Percentiles rank a stretch among this genome's conserved stretches.
Conservation (phyloP, 257 asterid species). For the Ilex asprella region DNA sequence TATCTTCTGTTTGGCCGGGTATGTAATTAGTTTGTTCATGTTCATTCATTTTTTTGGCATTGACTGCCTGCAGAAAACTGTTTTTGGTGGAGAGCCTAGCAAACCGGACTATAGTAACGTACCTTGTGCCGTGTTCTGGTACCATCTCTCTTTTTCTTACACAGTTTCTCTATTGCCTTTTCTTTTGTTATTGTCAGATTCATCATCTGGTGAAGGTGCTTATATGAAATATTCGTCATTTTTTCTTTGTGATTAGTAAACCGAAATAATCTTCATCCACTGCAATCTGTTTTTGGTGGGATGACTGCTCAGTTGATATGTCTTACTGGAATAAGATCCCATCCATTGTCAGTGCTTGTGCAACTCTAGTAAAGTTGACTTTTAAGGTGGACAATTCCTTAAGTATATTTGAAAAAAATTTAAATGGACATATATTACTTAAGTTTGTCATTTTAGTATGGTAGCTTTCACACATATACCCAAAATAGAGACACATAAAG, state of each 20-base stretch:
- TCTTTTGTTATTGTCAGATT: neutral
- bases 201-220: neutral
- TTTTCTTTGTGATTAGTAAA: neutral
- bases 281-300: neutral
- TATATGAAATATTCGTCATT: too few relatives aligned
- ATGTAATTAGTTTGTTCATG: neutral
- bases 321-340: too few relatives aligned
- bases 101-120: slow-evolving; percentile 61
- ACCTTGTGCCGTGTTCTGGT: slow-evolving; percentile 97
- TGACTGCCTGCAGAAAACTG: slow-evolving; percentile 71
- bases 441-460: too few relatives aligned
- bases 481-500: too few relatives aligned
- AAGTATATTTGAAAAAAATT: too few relatives aligned
- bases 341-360: too few relatives aligned
- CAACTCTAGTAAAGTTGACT: too few relatives aligned
- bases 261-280: too few relatives aligned
- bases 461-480: too few relatives aligned
- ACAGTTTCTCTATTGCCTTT: neutral
- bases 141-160: slow-evolving; percentile 17
- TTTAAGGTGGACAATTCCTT: too few relatives aligned
- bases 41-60: slow-evolving; percentile 3
- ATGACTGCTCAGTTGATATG: neutral
- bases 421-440: too few relatives aligned
- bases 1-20: neutral
- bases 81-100: slow-evolving; percentile 76